Base-by-base conservation (phyloP, 2,329 filamentous ascomycete genomes). In the Penicillium psychrosexuale region DNA sequence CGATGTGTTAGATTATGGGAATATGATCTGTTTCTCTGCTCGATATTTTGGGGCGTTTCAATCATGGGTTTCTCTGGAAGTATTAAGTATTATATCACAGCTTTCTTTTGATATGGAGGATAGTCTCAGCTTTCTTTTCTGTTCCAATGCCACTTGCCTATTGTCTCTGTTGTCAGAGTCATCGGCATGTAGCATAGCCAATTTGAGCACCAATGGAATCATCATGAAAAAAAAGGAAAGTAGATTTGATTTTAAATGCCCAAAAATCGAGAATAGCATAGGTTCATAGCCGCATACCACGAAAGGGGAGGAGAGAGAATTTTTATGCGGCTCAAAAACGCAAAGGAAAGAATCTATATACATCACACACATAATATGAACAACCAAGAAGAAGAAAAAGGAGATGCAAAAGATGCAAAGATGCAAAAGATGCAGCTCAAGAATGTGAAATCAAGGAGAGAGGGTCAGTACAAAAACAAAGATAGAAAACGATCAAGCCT, bases 301-400 rank as follows among this genome's bases (percentile, higher is more conserved):
- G 5, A 31, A 31, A 24, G 22, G 11, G 31, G 19, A 19, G 19
- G 19, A 19, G 17, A 31, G 19, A 19, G 17, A 31, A 13, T 30
- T 48, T 42, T 33, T 28, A 49, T 43, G 51, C 37, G 37, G 36
- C 46, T 49, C 28, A 47, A 39, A 34, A 47, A 42, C 44, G 28
- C 43, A 19, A 11, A 34, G 17, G 40, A 27, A 9, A 27, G 8
- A 19, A 49, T 24, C 19, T 48, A 43, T 53, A 30, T 15, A 40
- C 44, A 34, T 42, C 9, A 11, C 19, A 36, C 22, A 37, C 37
- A 31, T 42, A 53, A 49, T 53, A 53, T 53, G 9, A 43, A 53
- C 51, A 53, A 15, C 6, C 22, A 30, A 17, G n/a, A 34, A 19
- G 19, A 40, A 27, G 6, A 12, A 42, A 34, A 19, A 28, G 27